These are phyloP conservation scores for Pseudogymnoascus sp. DNA, from an alignment of 2,329 filamentous ascomycete species.

Conservation along the genomic window DNA sequence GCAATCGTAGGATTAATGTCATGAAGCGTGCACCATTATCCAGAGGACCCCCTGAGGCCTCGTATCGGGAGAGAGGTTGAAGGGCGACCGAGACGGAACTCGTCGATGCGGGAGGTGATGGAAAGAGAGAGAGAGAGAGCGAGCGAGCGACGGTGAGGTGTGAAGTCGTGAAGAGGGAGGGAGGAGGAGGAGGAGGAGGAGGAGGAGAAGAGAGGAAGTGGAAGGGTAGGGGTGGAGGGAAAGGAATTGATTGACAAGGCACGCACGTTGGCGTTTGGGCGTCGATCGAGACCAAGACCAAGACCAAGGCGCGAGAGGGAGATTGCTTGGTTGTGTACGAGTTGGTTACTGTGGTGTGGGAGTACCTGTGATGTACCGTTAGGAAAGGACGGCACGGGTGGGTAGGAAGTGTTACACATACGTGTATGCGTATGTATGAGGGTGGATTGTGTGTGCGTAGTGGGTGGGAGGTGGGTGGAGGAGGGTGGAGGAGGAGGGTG, in stretches of 20 bases:
- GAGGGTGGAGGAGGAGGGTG: neutral
- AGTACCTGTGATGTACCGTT: neutral
- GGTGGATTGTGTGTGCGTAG: neutral
- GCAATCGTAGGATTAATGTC: neutral
- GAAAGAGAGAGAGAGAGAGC: neutral
- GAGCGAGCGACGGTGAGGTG: neutral
- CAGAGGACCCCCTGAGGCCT: neutral
- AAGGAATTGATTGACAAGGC: neutral
- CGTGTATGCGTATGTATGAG: neutral
- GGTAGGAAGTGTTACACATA: too few relatives aligned
- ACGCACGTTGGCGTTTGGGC: neutral
- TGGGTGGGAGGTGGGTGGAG: neutral
- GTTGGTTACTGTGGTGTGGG: neutral
- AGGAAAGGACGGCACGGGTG: neutral
- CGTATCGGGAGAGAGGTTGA: neutral
- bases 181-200: neutral
- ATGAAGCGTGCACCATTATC: conserved; percentile 9
- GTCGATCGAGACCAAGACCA: neutral
- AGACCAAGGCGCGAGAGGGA: neutral
- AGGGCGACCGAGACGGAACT: neutral
- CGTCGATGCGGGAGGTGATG: neutral
- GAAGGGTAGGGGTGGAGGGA: neutral
- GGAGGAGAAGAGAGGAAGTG: neutral
- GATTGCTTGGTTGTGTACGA: neutral
- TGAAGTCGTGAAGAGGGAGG: neutral